Evolutionary conservation across 257 asterid species (phyloP).

Genomic region (Solanum bulbocastanum): DNA sequence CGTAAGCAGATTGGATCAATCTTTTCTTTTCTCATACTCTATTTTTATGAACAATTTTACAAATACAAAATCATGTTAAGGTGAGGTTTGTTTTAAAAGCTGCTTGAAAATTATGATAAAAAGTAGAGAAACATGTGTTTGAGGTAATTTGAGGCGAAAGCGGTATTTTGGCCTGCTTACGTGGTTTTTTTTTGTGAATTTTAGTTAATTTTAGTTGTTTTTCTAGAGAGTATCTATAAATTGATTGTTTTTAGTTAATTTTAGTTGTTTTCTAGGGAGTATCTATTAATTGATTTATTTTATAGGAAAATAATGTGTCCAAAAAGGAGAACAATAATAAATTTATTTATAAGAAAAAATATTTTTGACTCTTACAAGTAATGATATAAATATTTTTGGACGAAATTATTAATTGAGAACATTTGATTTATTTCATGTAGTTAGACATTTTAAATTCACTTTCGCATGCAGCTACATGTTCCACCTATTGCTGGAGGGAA

Average conservation of each 20-base stretch:
- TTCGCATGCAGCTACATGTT: background rate
- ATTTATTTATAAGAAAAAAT: too few species aligned
- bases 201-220: background rate
- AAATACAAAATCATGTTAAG: background rate
- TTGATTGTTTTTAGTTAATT: background rate
- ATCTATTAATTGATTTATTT: background rate
- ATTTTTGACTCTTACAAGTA: background rate
- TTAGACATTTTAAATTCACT: too few species aligned
- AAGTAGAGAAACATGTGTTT: background rate
- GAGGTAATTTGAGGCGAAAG: background rate
- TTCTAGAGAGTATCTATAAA: background rate
- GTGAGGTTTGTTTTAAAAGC: background rate
- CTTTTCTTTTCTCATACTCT: background rate
- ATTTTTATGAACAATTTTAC: background rate
- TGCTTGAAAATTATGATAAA: background rate
- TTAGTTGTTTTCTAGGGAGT: too few species aligned
- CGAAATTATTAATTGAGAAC: background rate
- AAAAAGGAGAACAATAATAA: background rate
- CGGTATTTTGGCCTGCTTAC: background rate
- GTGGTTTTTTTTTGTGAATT: background rate
- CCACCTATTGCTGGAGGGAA: background rate
- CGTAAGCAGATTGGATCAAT: background rate
- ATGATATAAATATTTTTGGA: too few species aligned
- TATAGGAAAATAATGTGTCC: background rate
- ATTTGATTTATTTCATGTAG: too few species aligned